Conservation (phyloP, 371 early-diverging fungal genomes). For the Chytridiales sp. region DNA sequence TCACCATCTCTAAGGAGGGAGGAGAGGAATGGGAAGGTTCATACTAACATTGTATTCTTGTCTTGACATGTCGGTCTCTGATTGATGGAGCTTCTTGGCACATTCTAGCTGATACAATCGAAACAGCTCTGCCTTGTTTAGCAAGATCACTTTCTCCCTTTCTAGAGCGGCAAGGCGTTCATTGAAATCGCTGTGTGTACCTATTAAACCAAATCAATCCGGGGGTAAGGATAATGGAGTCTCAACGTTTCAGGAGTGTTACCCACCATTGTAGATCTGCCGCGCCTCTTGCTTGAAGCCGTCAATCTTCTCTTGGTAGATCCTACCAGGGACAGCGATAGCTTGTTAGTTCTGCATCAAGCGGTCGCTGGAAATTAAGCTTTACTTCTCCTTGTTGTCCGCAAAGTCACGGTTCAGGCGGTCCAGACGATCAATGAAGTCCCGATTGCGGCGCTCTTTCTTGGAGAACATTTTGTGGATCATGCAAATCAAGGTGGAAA, state of each 20-base stretch:
- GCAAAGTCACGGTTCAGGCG: slow-evolving; percentile 36
- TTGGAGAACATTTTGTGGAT: no score
- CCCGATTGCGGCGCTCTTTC: slow-evolving; percentile 36
- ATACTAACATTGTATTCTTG: slow-evolving; percentile 36
- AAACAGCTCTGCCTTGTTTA: slow-evolving; percentile 57
- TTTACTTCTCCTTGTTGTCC: slow-evolving; percentile 39
- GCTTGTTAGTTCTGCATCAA: neutral
- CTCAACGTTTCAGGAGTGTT: neutral
- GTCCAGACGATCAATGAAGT: slow-evolving; percentile 34
- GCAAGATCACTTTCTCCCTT: slow-evolving; percentile 53
- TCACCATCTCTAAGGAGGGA: neutral
- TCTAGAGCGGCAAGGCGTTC: slow-evolving; percentile 64
- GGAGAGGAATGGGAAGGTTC: neutral
- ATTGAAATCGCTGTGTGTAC: slow-evolving; percentile 65
- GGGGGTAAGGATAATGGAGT: neutral
- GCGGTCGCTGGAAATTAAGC: neutral
- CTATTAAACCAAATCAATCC: slow-evolving; percentile 33
- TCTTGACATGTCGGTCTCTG: slow-evolving; percentile 35
- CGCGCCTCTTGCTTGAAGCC: slow-evolving; percentile 32
- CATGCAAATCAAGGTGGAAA: no score
- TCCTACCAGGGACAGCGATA: slow-evolving; percentile 20
- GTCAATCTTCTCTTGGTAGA: slow-evolving; percentile 36
- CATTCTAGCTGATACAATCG: slow-evolving; percentile 69
- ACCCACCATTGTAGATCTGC: slow-evolving; percentile 29
- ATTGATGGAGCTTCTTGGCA: slow-evolving; percentile 50